Evolutionary conservation across 2,329 filamentous ascomycete genomes (phyloP).

Genomic region (Exophiala sp.): DNA sequence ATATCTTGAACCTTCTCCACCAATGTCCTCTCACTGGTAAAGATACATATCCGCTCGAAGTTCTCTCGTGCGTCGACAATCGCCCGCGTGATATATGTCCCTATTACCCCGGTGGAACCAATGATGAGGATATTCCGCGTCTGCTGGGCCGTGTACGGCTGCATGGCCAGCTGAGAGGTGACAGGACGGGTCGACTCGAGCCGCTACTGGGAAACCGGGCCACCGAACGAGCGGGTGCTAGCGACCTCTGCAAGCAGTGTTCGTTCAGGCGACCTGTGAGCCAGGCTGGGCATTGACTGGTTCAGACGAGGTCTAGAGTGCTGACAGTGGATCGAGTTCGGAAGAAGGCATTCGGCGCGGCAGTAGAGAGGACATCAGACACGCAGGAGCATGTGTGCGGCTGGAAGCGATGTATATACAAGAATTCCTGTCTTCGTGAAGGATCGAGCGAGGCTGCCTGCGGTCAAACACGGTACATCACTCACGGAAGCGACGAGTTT

Average conservation of each 20-base stretch:
- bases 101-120: constrained; percentile 50
- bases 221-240: background rate
- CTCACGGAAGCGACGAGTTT: background rate
- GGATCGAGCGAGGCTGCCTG: background rate
- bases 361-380: background rate
- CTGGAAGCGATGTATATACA: background rate
- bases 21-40: constrained; percentile 51
- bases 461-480: background rate
- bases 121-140: constrained; percentile 47
- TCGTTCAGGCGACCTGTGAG: background rate
- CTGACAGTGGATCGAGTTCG: constrained; percentile 19
- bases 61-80: constrained; percentile 41
- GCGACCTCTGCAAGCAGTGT: background rate
- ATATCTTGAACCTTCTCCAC: constrained; percentile 47
- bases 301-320: constrained; percentile 12
- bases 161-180: constrained; percentile 15
- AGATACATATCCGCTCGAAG: constrained; percentile 51
- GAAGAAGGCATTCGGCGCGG: constrained; percentile 10
- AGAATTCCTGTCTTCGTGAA: background rate
- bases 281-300: constrained; percentile 4
- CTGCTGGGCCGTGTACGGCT: constrained; percentile 15
- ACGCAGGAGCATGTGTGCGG: background rate
- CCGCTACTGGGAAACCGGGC: background rate
- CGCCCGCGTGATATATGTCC: constrained; percentile 47
- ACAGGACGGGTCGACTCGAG: background rate